Evolutionary conservation across 371 early-diverging fungal species (phyloP), one percentile per base, ranked within the genome.

Genomic region (Basidiobolus meristosporus): DNA sequence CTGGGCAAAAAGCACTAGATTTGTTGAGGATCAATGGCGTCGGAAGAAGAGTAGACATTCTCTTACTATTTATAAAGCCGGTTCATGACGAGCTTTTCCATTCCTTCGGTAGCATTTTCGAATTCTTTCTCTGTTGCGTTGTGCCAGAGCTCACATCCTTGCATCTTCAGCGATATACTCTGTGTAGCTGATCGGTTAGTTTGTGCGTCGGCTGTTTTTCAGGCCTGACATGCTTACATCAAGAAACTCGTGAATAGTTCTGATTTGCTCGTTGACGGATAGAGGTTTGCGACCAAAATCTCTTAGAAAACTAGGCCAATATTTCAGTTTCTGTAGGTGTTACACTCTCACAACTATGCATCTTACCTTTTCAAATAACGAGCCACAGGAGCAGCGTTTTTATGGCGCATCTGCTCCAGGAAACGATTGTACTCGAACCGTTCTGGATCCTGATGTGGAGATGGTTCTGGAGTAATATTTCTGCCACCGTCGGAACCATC

Each of bases 81-180:
- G 53, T 80, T 86, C 85, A 83, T 86, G n/a, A 84, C 73, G 14
- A 85, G 62, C 43, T 86, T 83, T 44, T 86, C 87, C 69, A 85
- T 75, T 22, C 85, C 86, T 52, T 87, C 86, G 32, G 70, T 66
- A 7, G 79, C 71, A 58, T 77, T 78, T 40, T 84, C 85, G 51
- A 77, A 73, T 44, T 76, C 77, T 43, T 69, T 63, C 6, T 78
- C 82, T 6, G 60, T 52, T 15, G 56, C 44, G 31, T 68, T 53
- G 36, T 54, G 57, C 82, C 80, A 81, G 2, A 73, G 52, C 22
- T 75, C 72, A 42, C 58, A 59, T 31, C 60, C 56, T 18, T 51
- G 58, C 67, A 79, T 82, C 42, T 70, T 68, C 11, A 46, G 54
- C 12, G 59, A 52, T 4, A 72, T 68, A 50, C 69, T 72, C 58